Evolutionary conservation across 1,284 basidiomycete species (phyloP).

Genomic region (Paramarasmius palmivorus): DNA sequence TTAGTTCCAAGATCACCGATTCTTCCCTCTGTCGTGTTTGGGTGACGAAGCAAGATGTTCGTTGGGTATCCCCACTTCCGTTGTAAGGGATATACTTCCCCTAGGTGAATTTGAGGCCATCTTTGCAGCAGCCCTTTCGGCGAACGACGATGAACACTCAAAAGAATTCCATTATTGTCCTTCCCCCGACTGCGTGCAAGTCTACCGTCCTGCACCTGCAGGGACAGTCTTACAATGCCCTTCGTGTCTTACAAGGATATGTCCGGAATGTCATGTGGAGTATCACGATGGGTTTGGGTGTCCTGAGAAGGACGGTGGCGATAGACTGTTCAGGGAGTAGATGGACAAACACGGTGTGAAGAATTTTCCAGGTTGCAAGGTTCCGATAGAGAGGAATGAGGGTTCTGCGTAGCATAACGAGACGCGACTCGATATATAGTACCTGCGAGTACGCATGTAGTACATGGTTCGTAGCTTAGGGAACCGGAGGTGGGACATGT

Average conservation of each 20-base stretch:
- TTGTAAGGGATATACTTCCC: constrained; percentile 50
- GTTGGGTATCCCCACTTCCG: constrained; percentile 48
- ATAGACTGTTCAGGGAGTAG: constrained; percentile 62
- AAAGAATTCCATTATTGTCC: constrained; percentile 71
- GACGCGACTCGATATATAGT: constrained; percentile 65
- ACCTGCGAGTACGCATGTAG: constrained; percentile 80
- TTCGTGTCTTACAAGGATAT: constrained; percentile 67
- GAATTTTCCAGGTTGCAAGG: constrained; percentile 67
- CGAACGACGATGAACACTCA: constrained; percentile 54
- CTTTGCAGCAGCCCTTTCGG: constrained; percentile 54
- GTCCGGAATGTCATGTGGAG: constrained; percentile 62
- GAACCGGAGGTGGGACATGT: no score
- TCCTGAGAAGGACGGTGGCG: constrained; percentile 50
- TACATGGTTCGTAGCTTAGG: constrained; percentile 69
- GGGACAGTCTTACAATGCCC: constrained; percentile 66
- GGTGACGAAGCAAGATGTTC: constrained; percentile 59
- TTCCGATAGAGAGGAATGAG: constrained; percentile 64
- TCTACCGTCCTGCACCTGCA: constrained; percentile 55
- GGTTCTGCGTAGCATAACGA: constrained; percentile 84
- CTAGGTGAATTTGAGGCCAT: constrained; percentile 52
- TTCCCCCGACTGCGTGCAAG: constrained; percentile 70
- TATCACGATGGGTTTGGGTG: constrained; percentile 68
- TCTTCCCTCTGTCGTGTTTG: constrained; percentile 70
- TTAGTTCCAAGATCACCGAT: constrained; percentile 53
- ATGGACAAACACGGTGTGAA: constrained; percentile 60